phyloP scores from a whole-genome alignment of 305 asterid genomes.

The Rubia occidens region DNA sequence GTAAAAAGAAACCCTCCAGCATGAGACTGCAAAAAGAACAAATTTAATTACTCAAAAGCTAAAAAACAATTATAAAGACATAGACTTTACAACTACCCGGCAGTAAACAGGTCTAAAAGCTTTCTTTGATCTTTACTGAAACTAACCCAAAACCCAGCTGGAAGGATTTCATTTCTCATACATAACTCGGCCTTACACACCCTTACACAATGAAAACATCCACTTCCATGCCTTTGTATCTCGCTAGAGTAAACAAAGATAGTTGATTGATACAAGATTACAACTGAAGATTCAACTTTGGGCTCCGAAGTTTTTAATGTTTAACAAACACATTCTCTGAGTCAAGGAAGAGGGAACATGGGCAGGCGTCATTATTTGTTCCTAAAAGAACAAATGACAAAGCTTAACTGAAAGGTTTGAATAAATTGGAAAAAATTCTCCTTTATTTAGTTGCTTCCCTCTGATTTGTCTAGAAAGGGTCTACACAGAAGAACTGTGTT shows the following conservation, averaged over 20 bases:
- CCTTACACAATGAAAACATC: not conserved
- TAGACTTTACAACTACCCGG: not conserved
- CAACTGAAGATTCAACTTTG: not conserved
- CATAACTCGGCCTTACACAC: not conserved
- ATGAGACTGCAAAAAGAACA: conserved; percentile 25
- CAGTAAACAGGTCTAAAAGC: conserved; percentile 4
- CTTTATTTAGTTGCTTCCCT: not conserved
- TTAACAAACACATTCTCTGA: not conserved
- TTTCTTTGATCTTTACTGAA: not conserved
- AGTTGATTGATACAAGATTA: not conserved
- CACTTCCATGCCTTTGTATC: not conserved
- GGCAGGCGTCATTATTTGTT: not conserved
- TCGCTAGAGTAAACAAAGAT: not conserved
- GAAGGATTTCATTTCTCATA: not conserved
- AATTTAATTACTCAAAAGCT: not conserved
- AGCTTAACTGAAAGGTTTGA: not conserved
- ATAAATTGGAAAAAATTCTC: not conserved
- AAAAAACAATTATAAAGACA: not conserved
- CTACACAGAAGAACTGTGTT: not conserved
- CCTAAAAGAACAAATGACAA: not conserved
- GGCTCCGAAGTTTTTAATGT: not conserved
- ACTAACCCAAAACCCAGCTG: not conserved
- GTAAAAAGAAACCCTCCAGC: conserved; percentile 35
- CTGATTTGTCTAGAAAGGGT: not conserved
- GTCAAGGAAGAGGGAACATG: not conserved